Conservation (phyloP, 495 filamentous ascomycete genomes). For the Paragyromitra xinjiangensis region DNA sequence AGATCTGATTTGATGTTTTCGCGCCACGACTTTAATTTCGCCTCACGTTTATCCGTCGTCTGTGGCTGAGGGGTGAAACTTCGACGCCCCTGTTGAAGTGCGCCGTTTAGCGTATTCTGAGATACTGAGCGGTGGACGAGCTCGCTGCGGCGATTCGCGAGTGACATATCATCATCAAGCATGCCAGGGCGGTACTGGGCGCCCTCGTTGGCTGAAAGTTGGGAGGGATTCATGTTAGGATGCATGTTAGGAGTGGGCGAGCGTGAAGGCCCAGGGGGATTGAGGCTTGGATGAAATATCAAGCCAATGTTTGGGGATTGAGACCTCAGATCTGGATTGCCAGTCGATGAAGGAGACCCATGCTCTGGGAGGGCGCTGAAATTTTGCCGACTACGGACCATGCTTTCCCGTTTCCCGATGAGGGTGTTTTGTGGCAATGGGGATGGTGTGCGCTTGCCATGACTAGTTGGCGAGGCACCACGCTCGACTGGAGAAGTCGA, state of each 20-base stretch:
- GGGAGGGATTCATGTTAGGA: slow-evolving; percentile 36
- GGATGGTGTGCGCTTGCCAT: slow-evolving; percentile 42
- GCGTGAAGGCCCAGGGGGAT: slow-evolving; percentile 29
- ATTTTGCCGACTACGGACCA: slow-evolving; percentile 65
- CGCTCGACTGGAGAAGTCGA: slow-evolving; percentile 54
- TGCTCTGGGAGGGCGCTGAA: slow-evolving; percentile 57
- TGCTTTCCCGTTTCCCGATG: slow-evolving; percentile 69
- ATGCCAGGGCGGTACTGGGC: slow-evolving; percentile 50
- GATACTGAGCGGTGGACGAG: slow-evolving; percentile 62
- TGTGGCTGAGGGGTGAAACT: slow-evolving; percentile 37
- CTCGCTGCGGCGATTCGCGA: slow-evolving; percentile 71
- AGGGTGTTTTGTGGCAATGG: slow-evolving; percentile 64
- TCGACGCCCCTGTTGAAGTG: slow-evolving; percentile 58
- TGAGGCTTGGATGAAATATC: slow-evolving; percentile 41
- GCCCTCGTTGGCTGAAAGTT: slow-evolving; percentile 16
- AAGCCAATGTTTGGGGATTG: slow-evolving; percentile 55
- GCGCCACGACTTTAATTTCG: slow-evolving; percentile 78
- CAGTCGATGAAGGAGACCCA: slow-evolving; percentile 47
- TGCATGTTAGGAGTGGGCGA: slow-evolving; percentile 56
- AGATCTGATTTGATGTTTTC: slow-evolving; percentile 74
- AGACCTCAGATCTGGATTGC: slow-evolving; percentile 43
- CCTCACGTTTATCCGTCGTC: slow-evolving; percentile 38
- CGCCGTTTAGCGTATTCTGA: slow-evolving; percentile 27
- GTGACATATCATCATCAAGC: slow-evolving; percentile 74
- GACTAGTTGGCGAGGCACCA: slow-evolving; percentile 31